phyloP scores from a whole-genome alignment of 176 grass and related monocot species.

The Triticum monococcum region DNA sequence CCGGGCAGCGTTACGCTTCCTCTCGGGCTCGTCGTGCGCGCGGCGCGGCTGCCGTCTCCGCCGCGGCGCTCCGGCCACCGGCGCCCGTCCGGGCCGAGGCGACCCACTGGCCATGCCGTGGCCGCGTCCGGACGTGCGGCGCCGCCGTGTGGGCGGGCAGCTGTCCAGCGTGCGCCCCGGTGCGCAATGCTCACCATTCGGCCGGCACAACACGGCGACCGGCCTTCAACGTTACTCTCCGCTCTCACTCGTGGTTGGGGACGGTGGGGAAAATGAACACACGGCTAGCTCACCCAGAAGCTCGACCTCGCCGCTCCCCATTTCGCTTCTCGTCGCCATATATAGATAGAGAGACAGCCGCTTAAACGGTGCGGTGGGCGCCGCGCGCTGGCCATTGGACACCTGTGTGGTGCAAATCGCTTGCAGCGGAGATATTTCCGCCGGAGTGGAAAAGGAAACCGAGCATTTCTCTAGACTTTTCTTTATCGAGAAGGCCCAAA shows the following conservation, averaged over 20 bases:
- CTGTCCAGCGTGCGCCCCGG: background rate
- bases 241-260: background rate
- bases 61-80: background rate
- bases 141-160: background rate
- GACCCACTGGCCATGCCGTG: background rate
- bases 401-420: conserved; percentile 1
- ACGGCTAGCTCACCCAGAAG: background rate
- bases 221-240: background rate
- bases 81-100: background rate
- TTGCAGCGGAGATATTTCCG: background rate
- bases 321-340: background rate
- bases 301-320: background rate
- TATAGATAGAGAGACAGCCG: background rate
- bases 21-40: background rate
- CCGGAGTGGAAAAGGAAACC: background rate
- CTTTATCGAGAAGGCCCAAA: background rate
- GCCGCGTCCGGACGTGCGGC: background rate
- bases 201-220: background rate
- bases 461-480: background rate
- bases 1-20: background rate
- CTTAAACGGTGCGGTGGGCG: background rate
- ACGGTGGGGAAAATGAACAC: background rate
- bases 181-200: background rate
- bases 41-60: background rate
- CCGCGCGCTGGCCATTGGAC: background rate